Conservation (phyloP, 306 rosid genomes). For the Lagenaria siceraria region DNA sequence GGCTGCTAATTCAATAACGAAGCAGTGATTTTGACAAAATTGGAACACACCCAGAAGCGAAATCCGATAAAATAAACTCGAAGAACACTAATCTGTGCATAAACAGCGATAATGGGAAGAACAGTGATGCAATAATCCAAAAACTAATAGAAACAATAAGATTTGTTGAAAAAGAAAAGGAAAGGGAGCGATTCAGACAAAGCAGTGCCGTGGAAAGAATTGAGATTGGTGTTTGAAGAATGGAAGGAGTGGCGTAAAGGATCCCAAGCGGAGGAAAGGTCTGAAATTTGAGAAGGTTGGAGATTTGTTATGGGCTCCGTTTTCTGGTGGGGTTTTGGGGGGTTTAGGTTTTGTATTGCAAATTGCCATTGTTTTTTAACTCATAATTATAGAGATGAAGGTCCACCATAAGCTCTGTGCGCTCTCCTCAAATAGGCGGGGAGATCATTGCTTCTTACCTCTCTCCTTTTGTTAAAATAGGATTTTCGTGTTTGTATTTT, state of each 20-base stretch:
- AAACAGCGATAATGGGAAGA: not conserved
- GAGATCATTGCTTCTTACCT: too few species aligned
- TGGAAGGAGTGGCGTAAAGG: not conserved
- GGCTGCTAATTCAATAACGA: not conserved
- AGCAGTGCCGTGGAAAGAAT: not conserved
- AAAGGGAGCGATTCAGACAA: not conserved
- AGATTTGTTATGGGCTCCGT: not conserved
- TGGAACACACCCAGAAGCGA: not conserved
- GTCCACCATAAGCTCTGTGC: constrained; percentile 12
- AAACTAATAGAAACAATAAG: not conserved
- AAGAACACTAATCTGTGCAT: not conserved
- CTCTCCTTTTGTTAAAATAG: too few species aligned
- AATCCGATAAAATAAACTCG: not conserved
- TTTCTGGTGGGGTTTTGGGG: constrained; percentile 6
- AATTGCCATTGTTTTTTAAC: not conserved
- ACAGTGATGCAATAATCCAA: not conserved
- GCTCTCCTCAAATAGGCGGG: not conserved
- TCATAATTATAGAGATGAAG: not conserved
- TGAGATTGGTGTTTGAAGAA: not conserved
- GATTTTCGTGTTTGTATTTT: too few species aligned
- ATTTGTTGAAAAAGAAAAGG: not conserved
- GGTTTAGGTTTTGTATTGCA: constrained; percentile 1
- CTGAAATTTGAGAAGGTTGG: not conserved
- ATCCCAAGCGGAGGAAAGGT: not conserved
- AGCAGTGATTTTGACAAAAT: not conserved